A percentile compares a stretch with the other conserved stretches of the same genome.
Conservation (phyloP, 139 green algal genomes). For the Chlorella sp. region DNA sequence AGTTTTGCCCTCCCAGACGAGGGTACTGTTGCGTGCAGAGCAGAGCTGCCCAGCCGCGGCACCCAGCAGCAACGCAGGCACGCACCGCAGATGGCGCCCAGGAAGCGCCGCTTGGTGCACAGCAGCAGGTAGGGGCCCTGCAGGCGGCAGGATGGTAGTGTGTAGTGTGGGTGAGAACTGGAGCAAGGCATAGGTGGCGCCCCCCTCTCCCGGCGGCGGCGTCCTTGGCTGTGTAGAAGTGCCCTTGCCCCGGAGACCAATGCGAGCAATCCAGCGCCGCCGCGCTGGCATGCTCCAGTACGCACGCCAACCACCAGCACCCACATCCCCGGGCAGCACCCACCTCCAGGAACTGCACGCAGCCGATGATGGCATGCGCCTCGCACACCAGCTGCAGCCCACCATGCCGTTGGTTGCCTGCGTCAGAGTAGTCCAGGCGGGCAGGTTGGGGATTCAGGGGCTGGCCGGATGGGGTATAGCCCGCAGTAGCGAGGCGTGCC, state of each 20-base stretch:
- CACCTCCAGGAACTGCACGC: slow-evolving; percentile 58
- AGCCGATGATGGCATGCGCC: slow-evolving; percentile 79
- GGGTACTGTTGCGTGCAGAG: neutral
- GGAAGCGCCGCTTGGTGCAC: slow-evolving; percentile 68
- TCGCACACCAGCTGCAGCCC: slow-evolving; percentile 64
- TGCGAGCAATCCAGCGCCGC: too few species aligned
- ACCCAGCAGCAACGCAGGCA: neutral
- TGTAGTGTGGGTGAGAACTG: neutral
- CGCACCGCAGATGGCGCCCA: slow-evolving; percentile 80
- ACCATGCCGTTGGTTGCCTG: slow-evolving; percentile 51
- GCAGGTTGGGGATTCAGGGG: neutral
- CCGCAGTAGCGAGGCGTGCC: neutral
- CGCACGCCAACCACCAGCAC: too few species aligned
- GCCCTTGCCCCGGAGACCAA: too few species aligned
- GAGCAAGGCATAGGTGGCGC: neutral
- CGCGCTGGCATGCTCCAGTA: too few species aligned
- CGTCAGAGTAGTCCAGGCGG: neutral
- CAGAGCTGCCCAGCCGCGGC: neutral
- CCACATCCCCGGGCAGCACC: neutral
- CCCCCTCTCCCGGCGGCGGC: too few species aligned
- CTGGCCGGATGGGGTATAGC: neutral
- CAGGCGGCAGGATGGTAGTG: neutral
- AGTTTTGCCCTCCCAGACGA: neutral
- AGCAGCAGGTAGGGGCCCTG: slow-evolving; percentile 92
- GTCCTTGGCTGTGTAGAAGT: too few species aligned